phyloP scores from a whole-genome alignment of 106 monocot genomes.

The Amphibolis antarctica region DNA sequence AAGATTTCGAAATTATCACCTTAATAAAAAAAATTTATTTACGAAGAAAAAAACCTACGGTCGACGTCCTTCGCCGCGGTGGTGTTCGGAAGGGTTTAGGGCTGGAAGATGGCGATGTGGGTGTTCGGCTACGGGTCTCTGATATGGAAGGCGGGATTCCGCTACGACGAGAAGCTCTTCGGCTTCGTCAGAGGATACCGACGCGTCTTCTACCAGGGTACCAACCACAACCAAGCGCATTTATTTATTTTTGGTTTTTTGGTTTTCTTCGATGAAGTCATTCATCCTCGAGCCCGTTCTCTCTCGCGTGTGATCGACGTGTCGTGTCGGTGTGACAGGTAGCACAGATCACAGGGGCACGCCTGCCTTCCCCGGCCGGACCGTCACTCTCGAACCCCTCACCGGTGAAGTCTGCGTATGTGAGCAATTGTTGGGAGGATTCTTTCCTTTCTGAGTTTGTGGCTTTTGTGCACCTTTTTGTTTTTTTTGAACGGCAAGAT shows the following conservation, averaged over 20 bases:
- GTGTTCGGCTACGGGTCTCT: conserved; percentile 94
- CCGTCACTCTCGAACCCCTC: conserved; percentile 61
- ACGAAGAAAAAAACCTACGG: no score
- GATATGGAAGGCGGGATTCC: conserved; percentile 91
- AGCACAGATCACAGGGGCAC: conserved; percentile 97
- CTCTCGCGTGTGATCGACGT: no score
- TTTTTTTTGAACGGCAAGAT: no score
- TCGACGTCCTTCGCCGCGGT: no score
- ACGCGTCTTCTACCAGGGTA: conserved; percentile 94
- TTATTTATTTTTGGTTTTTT: background rate
- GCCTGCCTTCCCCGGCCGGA: conserved; percentile 74
- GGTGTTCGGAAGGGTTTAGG: no score
- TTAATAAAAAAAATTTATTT: no score
- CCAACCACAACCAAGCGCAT: background rate
- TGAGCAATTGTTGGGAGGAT: background rate
- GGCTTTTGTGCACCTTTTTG: background rate
- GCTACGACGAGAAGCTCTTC: conserved; percentile 54
- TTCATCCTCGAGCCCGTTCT: no score
- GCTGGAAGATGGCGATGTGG: conserved; percentile 34
- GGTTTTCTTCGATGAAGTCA: background rate
- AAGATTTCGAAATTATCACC: no score
- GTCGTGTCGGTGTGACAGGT: conserved; percentile 22
- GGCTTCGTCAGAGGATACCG: conserved; percentile 84
- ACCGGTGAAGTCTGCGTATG: conserved; percentile 63
- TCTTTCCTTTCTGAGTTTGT: background rate